Conservation (phyloP, 2,329 filamentous ascomycete species). For the Fonsecaea nubica region DNA sequence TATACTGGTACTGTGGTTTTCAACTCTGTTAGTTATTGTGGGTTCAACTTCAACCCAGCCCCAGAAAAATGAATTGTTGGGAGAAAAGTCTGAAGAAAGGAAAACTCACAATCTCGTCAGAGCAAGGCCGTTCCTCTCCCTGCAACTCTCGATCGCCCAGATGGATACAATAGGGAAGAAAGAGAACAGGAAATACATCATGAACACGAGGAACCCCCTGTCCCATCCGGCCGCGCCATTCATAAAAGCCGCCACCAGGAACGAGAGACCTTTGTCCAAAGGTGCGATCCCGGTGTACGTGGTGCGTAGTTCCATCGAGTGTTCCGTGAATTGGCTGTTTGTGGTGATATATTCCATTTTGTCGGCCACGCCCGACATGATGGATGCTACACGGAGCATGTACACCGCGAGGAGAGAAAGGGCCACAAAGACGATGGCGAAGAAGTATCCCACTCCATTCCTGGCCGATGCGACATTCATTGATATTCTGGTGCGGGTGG, state of each 20-base stretch:
- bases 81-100: background rate
- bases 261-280: slow-evolving; percentile 25
- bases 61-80: background rate
- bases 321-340: slow-evolving; percentile 17
- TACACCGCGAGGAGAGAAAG: slow-evolving; percentile 22
- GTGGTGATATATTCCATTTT: slow-evolving; percentile 25
- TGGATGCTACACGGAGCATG: slow-evolving; percentile 17
- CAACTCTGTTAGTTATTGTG: no score
- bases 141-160: slow-evolving; percentile 29
- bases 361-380: slow-evolving; percentile 16
- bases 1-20: slow-evolving; percentile 24
- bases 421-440: slow-evolving; percentile 1
- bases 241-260: slow-evolving; percentile 33
- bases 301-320: slow-evolving; percentile 22
- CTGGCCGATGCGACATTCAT: background rate
- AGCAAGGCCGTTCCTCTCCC: slow-evolving; percentile 25
- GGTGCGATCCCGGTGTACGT: slow-evolving; percentile 28
- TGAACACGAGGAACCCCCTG: slow-evolving; percentile 27
- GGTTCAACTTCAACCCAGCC: background rate
- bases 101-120: slow-evolving; percentile 31
- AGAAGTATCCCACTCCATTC: slow-evolving; percentile 15
- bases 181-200: slow-evolving; percentile 33
- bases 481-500: background rate
- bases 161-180: slow-evolving; percentile 31
- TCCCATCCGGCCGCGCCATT: slow-evolving; percentile 29